Percentiles rank a stretch among this genome's conserved stretches.
Conservation (phyloP, 148 eudicot genomes). For the Euryodendron excelsum region DNA sequence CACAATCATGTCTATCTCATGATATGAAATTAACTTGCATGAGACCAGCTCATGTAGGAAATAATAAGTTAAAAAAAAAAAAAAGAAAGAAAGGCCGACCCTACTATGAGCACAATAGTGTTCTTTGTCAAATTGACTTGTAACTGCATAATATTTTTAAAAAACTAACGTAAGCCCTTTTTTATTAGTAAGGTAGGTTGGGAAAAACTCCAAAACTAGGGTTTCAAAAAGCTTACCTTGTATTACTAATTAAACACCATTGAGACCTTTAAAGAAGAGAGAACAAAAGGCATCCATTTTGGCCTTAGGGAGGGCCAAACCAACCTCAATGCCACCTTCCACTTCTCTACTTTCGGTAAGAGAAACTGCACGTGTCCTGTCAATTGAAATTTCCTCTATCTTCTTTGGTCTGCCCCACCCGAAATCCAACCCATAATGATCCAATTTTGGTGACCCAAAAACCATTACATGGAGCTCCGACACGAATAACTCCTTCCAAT, state of each 20-base stretch:
- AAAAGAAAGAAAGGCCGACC: too few species aligned
- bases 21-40: too few species aligned
- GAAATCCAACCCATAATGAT: conserved; percentile 47
- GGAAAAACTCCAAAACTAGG: too few species aligned
- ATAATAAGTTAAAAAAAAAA: too few species aligned
- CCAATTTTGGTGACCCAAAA: conserved; percentile 57
- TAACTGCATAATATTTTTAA: too few species aligned
- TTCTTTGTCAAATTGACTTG: too few species aligned
- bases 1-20: too few species aligned
- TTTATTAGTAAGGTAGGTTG: too few species aligned
- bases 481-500: conserved; percentile 27
- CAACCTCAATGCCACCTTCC: conserved; percentile 55
- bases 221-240: too few species aligned
- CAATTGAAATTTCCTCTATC: conserved; percentile 43
- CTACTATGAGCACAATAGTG: too few species aligned
- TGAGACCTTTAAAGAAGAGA: conserved; percentile 11
- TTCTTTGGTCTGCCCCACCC: conserved; percentile 56
- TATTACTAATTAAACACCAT: neutral
- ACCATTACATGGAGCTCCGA: conserved; percentile 35
- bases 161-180: too few species aligned
- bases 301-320: conserved; percentile 31
- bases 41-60: too few species aligned
- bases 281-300: conserved; percentile 31
- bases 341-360: conserved; percentile 36
- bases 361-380: conserved; percentile 34